These are phyloP conservation scores for Gautieria morchelliformis DNA, from an alignment of 768 basidiomycete species.

Conservation along the genomic window DNA sequence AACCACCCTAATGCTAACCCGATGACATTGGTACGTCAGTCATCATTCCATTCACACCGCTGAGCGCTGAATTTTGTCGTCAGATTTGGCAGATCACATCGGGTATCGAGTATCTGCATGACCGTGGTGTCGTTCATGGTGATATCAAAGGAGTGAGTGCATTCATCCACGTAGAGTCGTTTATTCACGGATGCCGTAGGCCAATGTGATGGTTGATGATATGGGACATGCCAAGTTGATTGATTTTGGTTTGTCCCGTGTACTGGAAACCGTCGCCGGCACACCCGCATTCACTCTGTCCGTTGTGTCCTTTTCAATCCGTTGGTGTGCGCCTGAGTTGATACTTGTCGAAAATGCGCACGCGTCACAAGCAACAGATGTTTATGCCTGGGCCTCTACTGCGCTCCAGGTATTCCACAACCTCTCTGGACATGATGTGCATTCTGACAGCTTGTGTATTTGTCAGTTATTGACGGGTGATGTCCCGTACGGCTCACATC, in stretches of 20 bases:
- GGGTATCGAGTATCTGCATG: constrained; percentile 16
- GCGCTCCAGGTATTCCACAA: background rate
- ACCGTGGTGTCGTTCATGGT: constrained; percentile 13
- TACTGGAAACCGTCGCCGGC: background rate
- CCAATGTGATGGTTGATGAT: constrained; percentile 9
- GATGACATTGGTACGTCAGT: background rate
- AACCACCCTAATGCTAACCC: background rate
- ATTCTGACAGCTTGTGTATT: background rate
- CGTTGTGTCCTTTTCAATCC: background rate
- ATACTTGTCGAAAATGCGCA: background rate
- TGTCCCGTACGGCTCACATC: background rate
- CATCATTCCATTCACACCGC: background rate
- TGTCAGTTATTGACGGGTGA: background rate
- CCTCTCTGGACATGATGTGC: background rate
- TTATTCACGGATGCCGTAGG: background rate
- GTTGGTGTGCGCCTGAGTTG: constrained; percentile 6
- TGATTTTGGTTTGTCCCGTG: constrained; percentile 8
- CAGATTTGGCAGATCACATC: constrained; percentile 13
- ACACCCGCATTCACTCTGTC: background rate
- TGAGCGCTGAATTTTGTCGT: background rate
- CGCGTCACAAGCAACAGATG: background rate
- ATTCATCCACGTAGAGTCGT: background rate
- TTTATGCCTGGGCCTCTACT: constrained; percentile 6
- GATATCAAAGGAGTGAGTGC: constrained; percentile 15
- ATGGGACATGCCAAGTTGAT: constrained; percentile 2